These are phyloP conservation scores for Rosa lucieae DNA, from an alignment of 306 rosid species.

Conservation along the genomic window DNA sequence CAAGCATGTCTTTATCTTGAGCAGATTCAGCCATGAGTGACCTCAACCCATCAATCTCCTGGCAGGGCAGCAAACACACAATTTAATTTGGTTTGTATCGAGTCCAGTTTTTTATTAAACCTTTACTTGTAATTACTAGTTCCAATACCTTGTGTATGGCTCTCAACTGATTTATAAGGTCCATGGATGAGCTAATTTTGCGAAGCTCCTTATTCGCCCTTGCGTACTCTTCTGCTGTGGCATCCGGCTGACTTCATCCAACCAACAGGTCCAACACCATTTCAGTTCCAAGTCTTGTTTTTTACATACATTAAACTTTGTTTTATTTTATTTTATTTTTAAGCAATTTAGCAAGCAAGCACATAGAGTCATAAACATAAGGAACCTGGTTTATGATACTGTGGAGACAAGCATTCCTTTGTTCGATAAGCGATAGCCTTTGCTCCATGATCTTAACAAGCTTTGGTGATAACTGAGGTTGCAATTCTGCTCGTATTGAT, in stretches of 20 bases:
- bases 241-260: conserved; percentile 87
- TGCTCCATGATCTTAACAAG: conserved; percentile 76
- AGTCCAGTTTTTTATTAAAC: neutral
- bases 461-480: conserved; percentile 52
- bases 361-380: neutral
- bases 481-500: conserved; percentile 36
- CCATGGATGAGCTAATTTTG: conserved; percentile 57
- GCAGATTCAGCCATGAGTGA: conserved; percentile 60
- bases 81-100: neutral
- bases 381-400: conserved; percentile 54
- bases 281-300: neutral
- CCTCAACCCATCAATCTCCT: conserved; percentile 80
- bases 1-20: conserved; percentile 82
- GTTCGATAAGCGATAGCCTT: conserved; percentile 62
- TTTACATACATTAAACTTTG: no score
- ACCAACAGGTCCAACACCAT: conserved; percentile 16
- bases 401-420: conserved; percentile 54
- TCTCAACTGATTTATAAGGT: conserved; percentile 67
- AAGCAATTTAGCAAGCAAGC: neutral
- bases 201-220: conserved; percentile 91
- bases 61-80: neutral
- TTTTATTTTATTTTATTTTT: no score
- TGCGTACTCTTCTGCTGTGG: conserved; percentile 73
- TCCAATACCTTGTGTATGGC: conserved; percentile 66
- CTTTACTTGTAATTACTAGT: neutral